phyloP scores from a whole-genome alignment of 2,329 filamentous ascomycete species.

The Daldinia sp. region DNA sequence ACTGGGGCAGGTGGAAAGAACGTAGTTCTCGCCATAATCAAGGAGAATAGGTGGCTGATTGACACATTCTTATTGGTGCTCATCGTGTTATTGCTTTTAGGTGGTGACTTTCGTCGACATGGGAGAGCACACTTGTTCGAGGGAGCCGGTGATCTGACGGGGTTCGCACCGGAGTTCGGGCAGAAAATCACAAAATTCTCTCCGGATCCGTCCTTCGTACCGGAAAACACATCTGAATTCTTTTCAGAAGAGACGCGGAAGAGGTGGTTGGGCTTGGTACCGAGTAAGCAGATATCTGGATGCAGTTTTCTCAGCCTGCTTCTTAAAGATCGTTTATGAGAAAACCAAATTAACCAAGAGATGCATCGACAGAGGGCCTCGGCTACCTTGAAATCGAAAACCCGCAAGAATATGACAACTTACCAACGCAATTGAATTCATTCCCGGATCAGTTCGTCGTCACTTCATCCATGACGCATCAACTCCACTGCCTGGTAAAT shows the following conservation, averaged over 20 bases:
- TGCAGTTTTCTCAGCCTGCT: background rate
- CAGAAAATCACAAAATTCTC: slow-evolving; percentile 52
- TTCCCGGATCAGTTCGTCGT: slow-evolving; percentile 50
- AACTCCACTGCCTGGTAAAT: slow-evolving; percentile 53
- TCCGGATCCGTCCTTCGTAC: slow-evolving; percentile 50
- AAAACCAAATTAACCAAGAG: background rate
- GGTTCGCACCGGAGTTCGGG: slow-evolving; percentile 51
- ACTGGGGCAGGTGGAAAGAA: slow-evolving; percentile 14
- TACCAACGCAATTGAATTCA: slow-evolving; percentile 48
- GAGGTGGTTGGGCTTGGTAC: slow-evolving; percentile 52
- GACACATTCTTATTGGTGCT: slow-evolving; percentile 49
- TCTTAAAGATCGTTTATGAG: background rate
- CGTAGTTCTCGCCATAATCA: slow-evolving; percentile 32
- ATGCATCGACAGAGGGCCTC: slow-evolving; percentile 45
- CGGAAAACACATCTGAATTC: slow-evolving; percentile 52
- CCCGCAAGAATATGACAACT: slow-evolving; percentile 48
- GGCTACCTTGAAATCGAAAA: slow-evolving; percentile 52
- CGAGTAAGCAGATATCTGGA: slow-evolving; percentile 44
- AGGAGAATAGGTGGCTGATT: slow-evolving; percentile 44
- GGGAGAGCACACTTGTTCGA: slow-evolving; percentile 42
- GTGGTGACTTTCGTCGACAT: slow-evolving; percentile 39
- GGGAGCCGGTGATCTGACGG: slow-evolving; percentile 50
- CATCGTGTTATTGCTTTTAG: slow-evolving; percentile 49
- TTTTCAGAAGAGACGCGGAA: slow-evolving; percentile 47
- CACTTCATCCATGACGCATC: slow-evolving; percentile 55